Evolutionary conservation across 305 asterid genomes (phyloP).

Genomic region (Withania somnifera): DNA sequence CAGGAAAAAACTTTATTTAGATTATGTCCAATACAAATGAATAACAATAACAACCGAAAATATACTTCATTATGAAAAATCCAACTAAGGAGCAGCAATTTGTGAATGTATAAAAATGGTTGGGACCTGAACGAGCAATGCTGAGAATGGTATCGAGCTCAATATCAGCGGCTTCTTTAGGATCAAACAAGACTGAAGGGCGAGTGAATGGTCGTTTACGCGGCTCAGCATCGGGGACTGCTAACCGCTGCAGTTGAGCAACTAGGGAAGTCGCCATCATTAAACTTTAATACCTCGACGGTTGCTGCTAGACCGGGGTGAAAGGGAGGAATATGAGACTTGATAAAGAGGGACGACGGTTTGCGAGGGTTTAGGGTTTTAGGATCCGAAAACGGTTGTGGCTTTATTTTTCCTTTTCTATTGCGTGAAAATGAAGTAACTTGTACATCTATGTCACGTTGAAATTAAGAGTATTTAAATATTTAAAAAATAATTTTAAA

Average conservation of each 20-base stretch:
- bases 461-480: too few relatives aligned
- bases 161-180: slow-evolving; percentile 74
- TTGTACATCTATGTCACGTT: too few relatives aligned
- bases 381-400: neutral
- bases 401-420: too few relatives aligned
- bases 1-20: neutral
- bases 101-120: neutral
- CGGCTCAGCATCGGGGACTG: slow-evolving; percentile 57
- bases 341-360: neutral
- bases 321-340: neutral
- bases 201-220: slow-evolving; percentile 62
- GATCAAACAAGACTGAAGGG: slow-evolving; percentile 62
- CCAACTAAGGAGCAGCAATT: neutral
- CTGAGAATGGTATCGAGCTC: slow-evolving; percentile 50
- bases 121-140: slow-evolving; percentile 50
- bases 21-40: neutral
- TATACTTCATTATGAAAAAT: neutral
- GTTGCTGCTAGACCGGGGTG: neutral
- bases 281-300: neutral
- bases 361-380: slow-evolving; percentile 13
- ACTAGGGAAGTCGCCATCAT: slow-evolving; percentile 58
- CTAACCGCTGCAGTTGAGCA: slow-evolving; percentile 44
- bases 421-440: too few relatives aligned
- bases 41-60: neutral
- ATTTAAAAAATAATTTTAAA: too few relatives aligned